These are phyloP conservation scores for Discostella stelligera DNA, from an alignment of 352 stramenopile genomes.

Conservation along the genomic window DNA sequence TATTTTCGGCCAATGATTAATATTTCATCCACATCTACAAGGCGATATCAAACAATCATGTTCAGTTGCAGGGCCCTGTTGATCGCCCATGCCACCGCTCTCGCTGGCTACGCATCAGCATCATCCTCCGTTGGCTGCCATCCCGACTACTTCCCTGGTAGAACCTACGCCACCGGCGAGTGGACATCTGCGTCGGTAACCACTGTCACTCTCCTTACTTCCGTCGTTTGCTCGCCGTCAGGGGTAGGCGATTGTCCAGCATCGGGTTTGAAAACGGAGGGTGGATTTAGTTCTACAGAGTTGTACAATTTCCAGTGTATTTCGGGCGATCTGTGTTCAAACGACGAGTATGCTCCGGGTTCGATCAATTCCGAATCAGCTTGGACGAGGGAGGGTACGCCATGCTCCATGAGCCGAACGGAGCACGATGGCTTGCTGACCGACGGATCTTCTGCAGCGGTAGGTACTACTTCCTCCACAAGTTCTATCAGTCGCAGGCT, in stretches of 20 bases:
- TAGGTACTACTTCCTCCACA: not conserved
- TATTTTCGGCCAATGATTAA: too few relatives aligned
- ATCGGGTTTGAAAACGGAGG: not conserved
- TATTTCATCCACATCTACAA: too few relatives aligned
- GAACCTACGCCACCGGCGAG: not conserved
- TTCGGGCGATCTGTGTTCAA: not conserved
- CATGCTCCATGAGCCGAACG: not conserved
- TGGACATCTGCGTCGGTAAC: not conserved
- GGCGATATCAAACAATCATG: too few relatives aligned
- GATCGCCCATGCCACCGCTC: not conserved
- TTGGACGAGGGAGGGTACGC: not conserved
- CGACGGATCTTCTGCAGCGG: not conserved
- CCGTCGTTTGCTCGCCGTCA: not conserved
- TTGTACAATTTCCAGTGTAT: not conserved
- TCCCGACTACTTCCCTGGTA: not conserved
- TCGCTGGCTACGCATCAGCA: not conserved
- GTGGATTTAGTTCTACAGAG: not conserved
- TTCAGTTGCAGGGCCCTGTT: not conserved
- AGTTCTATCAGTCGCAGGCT: not conserved
- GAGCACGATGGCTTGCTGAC: not conserved
- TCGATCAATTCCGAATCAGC: not conserved
- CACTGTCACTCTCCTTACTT: not conserved
- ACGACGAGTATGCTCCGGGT: not conserved
- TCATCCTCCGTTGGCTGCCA: not conserved
- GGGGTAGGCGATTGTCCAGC: not conserved